Base-by-base conservation (phyloP, 1,284 basidiomycete genomes). In the Ceratobasidium sp. region DNA sequence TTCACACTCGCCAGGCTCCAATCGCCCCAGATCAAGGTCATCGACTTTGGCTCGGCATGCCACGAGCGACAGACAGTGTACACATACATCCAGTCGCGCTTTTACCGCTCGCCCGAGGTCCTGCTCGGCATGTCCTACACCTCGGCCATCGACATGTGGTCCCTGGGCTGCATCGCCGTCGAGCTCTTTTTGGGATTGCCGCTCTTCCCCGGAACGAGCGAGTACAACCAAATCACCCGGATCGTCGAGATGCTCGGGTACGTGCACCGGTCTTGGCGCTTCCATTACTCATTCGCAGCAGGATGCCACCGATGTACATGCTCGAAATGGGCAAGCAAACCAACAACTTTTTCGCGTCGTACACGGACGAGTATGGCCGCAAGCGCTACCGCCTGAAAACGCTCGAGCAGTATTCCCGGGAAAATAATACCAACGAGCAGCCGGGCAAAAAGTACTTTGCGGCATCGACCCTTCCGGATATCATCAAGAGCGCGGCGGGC, bases 371-470 rank as follows among this genome's bases (percentile, higher is more conserved):
- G 31, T 93, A 91, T 79, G 91, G 87, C 34, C 89, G 95, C 75
- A 95, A 96, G 81, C 89, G 89, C 76, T 96, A 92, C 80, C 86
- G 89, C 64, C 81, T 99, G 75, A 99, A 99, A 82, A 87, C 87
- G 62, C 81, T 98, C 73, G 96, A 98, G 72, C 95, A 98, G 79
- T 99, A 98, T 77, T 93, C 93, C 6, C 86, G 90, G 54, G 96
- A 99, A 79, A 95, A 97, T 79, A 92, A 92, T 72, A 91, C 92
- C 8, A 91, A 95, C 74, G 96, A 99, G 78, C 95, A 97, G 77
- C 95, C 96, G 0, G 95, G 94, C 75, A 98, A 99, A 79, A 95
- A 98, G 79, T 99, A 99, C 79, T 99, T 99, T 84, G 94, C 95
- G 78, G 94, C 95, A 27, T 94, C 88, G 17, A 91, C 93, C 22